Base-by-base conservation (phyloP, 305 asterid genomes). In the Petunia hybrid region DNA sequence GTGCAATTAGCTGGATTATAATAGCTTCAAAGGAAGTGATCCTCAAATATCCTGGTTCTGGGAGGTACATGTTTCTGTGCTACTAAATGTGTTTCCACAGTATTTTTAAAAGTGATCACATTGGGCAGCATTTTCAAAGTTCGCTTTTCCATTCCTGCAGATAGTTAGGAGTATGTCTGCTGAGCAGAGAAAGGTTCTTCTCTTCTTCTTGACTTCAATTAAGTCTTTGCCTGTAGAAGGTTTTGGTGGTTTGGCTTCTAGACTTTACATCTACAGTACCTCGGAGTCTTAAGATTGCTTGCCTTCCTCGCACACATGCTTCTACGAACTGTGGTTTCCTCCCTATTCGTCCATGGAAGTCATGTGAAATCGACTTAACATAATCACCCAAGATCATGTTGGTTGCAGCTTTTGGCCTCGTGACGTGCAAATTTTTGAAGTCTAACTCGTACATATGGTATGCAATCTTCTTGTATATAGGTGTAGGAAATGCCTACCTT, bases 231-330 rank as follows among this genome's bases (percentile, higher is more conserved):
- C 99, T 1, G 67, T 89, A 5, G 97, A 95, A 83, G 99, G 99
- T 22, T 95, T 95, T 85, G 80, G 94, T 42, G 98, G 98, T 40
- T 83, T 95, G 91, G 88, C 90, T 78, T 92, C 98, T 55, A 89
- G 87, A 55, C 92, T 95, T 61, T 83, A 81, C 91, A 89, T 95
- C 80, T 90, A 87, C 61, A 91, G 69, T 83, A 71, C 88, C 2
- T 60, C 83, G 1, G 97, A 91, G 83, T 57, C 97, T 1, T 22
- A 31, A 9, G 89, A 93, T 40, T 92, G 86, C 38, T 87, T 95
- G 82, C 99, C 99, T 22, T 88, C 97, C 2, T 93, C 98, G 39
- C 98, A 90, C 79, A 93, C 98, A 70, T 95, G 98, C 92, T 95
- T 95, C 89, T 88, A 87, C 91, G 88, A 89, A 82, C 14, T 95